Evolutionary conservation across 1,284 basidiomycete genomes (phyloP).

Genomic region (Ganoderma sinense): DNA sequence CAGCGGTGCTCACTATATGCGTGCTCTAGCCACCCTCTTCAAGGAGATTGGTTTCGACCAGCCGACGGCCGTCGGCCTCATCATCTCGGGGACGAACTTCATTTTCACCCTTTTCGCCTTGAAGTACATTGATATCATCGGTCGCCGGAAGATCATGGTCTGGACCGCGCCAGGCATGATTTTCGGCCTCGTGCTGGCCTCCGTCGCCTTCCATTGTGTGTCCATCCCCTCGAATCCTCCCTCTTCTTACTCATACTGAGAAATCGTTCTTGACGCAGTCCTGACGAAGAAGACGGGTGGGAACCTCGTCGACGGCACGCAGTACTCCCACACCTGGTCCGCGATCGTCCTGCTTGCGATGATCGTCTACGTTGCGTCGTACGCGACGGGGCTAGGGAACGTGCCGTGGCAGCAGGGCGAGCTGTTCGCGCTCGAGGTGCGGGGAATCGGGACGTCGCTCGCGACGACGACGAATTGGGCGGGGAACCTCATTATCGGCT

Average conservation of each 20-base stretch:
- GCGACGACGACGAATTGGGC: conserved; percentile 86
- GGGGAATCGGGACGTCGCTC: conserved; percentile 83
- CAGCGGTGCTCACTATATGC: neutral
- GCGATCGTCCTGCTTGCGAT: conserved; percentile 77
- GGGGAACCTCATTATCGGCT: conserved; percentile 79
- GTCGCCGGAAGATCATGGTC: conserved; percentile 80
- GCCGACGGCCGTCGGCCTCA: conserved; percentile 80
- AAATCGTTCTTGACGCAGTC: conserved; percentile 45
- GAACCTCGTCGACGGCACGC: conserved; percentile 67
- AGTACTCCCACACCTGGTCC: conserved; percentile 73
- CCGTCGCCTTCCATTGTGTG: conserved; percentile 80
- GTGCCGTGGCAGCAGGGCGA: conserved; percentile 92
- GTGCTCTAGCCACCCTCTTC: conserved; percentile 69
- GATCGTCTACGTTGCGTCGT: conserved; percentile 85
- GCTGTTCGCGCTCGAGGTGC: conserved; percentile 81
- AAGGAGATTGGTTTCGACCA: conserved; percentile 83
- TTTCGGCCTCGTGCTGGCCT: conserved; percentile 72
- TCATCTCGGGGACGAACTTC: conserved; percentile 84
- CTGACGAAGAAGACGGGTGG: conserved; percentile 74
- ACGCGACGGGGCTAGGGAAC: conserved; percentile 81
- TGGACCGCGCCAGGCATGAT: conserved; percentile 83
- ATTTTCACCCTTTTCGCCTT: conserved; percentile 84
- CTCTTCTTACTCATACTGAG: neutral
- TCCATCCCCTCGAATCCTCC: conserved; percentile 20
- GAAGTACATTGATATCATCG: conserved; percentile 83